These are phyloP conservation scores for Pinus taeda DNA, from an alignment of 75 land plant species.

Conservation along the genomic window DNA sequence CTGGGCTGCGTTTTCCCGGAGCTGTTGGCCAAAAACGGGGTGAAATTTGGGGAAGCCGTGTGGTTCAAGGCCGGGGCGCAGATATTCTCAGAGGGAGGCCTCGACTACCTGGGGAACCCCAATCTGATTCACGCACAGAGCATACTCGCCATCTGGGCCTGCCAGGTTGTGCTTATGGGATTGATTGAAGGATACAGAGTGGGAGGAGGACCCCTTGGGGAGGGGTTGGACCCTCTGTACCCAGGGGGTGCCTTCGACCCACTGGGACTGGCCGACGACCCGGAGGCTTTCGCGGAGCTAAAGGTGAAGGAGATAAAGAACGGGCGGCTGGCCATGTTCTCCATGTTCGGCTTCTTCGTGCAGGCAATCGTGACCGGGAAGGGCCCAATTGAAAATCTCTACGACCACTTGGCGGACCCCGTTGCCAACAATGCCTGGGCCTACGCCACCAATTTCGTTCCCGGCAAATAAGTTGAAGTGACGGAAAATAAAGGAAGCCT, in stretches of 20 bases:
- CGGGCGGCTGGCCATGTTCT: constrained; percentile 83
- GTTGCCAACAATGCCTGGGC: constrained; percentile 79
- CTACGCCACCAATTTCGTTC: constrained; percentile 73
- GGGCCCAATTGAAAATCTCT: constrained; percentile 68
- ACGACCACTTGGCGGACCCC: constrained; percentile 64
- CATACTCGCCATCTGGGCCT: constrained; percentile 80
- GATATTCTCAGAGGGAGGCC: constrained; percentile 77
- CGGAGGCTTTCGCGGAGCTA: constrained; percentile 62
- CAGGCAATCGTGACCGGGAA: constrained; percentile 85
- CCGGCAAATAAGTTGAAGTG: constrained; percentile 41
- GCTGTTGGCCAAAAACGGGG: constrained; percentile 61
- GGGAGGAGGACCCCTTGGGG: constrained; percentile 63
- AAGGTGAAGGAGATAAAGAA: constrained; percentile 78
- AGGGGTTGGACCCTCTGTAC: constrained; percentile 56
- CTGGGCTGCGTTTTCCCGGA: constrained; percentile 71
- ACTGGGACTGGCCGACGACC: constrained; percentile 59
- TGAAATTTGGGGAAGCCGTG: constrained; percentile 71
- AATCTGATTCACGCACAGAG: constrained; percentile 78
- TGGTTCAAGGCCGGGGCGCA: constrained; percentile 88
- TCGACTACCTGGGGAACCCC: constrained; percentile 77
- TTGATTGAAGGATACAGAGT: constrained; percentile 67
- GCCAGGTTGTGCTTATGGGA: constrained; percentile 69
- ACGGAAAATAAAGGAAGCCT: background rate
- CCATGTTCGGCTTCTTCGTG: constrained; percentile 79
- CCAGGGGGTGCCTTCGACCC: constrained; percentile 67